Evolutionary conservation across 1,139 yeast genomes (phyloP).

Genomic region (Pichia inconspicua): DNA sequence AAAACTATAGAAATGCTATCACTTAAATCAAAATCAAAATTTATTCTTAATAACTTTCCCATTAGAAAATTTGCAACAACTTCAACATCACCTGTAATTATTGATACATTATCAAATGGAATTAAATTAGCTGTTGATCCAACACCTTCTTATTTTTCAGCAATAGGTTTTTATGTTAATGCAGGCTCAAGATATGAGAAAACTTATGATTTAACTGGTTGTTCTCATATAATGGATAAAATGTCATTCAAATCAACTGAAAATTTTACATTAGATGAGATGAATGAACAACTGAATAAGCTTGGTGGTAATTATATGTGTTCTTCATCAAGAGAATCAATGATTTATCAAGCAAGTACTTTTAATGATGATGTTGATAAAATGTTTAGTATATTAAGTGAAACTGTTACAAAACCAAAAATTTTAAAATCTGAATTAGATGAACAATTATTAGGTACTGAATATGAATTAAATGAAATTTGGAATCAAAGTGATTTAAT

Average conservation of each 20-base stretch:
- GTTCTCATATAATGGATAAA: constrained; percentile 78
- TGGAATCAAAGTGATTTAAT: constrained; percentile 79
- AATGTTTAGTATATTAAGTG: constrained; percentile 75
- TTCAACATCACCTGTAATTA: constrained; percentile 14
- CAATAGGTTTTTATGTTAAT: constrained; percentile 80
- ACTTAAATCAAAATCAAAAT: background rate
- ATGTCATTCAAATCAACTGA: constrained; percentile 80
- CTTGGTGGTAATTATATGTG: constrained; percentile 95
- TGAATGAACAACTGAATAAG: constrained; percentile 68
- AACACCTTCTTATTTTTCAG: constrained; percentile 85
- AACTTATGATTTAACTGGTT: constrained; percentile 47
- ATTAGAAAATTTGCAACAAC: background rate
- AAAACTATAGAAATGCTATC: background rate
- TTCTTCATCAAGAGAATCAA: constrained; percentile 83
- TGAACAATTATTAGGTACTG: constrained; percentile 69
- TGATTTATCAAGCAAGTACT: constrained; percentile 91
- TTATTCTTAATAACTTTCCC: background rate
- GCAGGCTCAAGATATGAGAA: constrained; percentile 85
- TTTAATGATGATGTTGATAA: constrained; percentile 78
- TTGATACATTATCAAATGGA: constrained; percentile 58
- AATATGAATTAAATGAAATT: constrained; percentile 76
- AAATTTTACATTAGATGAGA: constrained; percentile 52
- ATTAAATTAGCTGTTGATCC: constrained; percentile 77
- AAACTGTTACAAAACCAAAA: constrained; percentile 67
- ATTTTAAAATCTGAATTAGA: constrained; percentile 62